Conservation (phyloP, 129 eudicot genomes). For the Cynara cardunculus region DNA sequence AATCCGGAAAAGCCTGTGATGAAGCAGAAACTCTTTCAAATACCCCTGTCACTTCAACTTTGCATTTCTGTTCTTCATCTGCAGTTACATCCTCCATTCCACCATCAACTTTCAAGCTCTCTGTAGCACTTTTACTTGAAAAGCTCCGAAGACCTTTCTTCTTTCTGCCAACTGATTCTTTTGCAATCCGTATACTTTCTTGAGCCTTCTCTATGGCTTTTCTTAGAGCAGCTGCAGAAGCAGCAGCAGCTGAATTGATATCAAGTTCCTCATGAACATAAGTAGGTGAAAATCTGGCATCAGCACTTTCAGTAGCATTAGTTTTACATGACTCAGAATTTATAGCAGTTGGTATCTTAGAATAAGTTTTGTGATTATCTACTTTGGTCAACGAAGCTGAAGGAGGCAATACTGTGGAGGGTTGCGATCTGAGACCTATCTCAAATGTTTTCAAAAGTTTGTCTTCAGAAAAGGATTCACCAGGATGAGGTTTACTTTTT, state of each 20-base stretch:
- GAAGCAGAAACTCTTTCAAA: conserved; percentile 15
- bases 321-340: conserved; percentile 18
- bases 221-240: conserved; percentile 72
- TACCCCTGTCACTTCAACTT: conserved; percentile 17
- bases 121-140: conserved; percentile 33
- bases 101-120: conserved; percentile 30
- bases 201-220: conserved; percentile 92
- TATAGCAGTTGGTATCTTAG: conserved; percentile 28
- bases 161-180: conserved; percentile 71
- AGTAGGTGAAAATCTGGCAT: conserved; percentile 29
- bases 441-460: conserved; percentile 28
- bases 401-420: conserved; percentile 32
- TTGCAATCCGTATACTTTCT: conserved; percentile 83
- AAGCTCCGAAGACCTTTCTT: conserved; percentile 47
- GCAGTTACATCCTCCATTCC: conserved; percentile 2
- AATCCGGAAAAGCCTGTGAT: conserved; percentile 8
- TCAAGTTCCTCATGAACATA: conserved; percentile 56
- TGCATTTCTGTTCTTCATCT: not conserved
- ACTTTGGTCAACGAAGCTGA: conserved; percentile 25
- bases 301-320: conserved; percentile 15
- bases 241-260: conserved; percentile 78
- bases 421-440: conserved; percentile 27
- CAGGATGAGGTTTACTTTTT: conserved; percentile 28
- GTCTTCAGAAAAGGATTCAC: conserved; percentile 32
- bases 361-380: conserved; percentile 20